A percentile compares a stretch with the other conserved stretches of the same genome.
Conservation (phyloP, 2,329 filamentous ascomycete species). For the Arthroderma sp. region DNA sequence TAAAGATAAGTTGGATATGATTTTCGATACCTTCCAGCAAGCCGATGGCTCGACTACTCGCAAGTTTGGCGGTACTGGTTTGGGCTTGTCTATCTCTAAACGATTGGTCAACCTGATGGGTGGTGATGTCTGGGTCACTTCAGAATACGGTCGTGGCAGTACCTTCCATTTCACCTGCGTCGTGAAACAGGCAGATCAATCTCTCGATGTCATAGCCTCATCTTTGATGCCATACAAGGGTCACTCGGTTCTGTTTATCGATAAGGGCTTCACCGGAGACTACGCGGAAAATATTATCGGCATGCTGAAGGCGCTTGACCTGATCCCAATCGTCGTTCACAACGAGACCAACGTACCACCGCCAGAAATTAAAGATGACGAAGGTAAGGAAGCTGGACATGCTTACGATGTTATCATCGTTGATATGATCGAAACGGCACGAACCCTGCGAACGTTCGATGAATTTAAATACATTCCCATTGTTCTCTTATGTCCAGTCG, state of each 20-base stretch:
- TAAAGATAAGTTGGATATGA: slow-evolving; percentile 85
- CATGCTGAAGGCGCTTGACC: slow-evolving; percentile 66
- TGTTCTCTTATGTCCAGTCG: slow-evolving; percentile 75
- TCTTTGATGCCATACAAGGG: slow-evolving; percentile 82
- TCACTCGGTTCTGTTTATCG: slow-evolving; percentile 87
- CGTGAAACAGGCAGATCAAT: slow-evolving; percentile 70
- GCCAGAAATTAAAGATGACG: slow-evolving; percentile 41
- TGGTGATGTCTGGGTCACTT: slow-evolving; percentile 91
- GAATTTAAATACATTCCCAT: slow-evolving; percentile 98
- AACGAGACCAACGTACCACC: slow-evolving; percentile 56
- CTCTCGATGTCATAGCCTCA: slow-evolving; percentile 59
- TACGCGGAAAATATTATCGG: slow-evolving; percentile 58
- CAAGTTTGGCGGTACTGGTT: slow-evolving; percentile 88
- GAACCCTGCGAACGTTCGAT: slow-evolving; percentile 70
- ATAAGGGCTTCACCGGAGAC: slow-evolving; percentile 65
- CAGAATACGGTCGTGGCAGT: slow-evolving; percentile 79
- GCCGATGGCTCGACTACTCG: slow-evolving; percentile 93
- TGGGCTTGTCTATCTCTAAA: slow-evolving; percentile 90
- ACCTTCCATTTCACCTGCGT: slow-evolving; percentile 94
- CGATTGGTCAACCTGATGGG: slow-evolving; percentile 92
- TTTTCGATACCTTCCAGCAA: slow-evolving; percentile 98
- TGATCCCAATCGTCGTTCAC: slow-evolving; percentile 74
- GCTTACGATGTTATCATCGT: slow-evolving; percentile 93
- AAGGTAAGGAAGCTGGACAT: slow-evolving; percentile 39
- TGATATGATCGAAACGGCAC: slow-evolving; percentile 84